Conservation (phyloP, 805 yeast species). For the Metschnikowia picachoensis region DNA sequence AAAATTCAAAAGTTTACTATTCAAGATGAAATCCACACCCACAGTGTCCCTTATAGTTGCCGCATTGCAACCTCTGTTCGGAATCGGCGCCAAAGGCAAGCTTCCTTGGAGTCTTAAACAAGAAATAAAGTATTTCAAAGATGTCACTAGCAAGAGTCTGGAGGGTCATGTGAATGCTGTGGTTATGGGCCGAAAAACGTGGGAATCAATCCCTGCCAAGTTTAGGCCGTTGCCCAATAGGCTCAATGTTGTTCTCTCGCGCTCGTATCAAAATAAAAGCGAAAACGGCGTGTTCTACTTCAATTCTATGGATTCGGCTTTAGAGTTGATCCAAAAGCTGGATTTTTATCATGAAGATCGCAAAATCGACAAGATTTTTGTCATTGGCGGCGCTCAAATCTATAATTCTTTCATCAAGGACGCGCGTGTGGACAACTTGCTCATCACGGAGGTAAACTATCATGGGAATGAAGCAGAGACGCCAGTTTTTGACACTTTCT, state of each 20-base stretch:
- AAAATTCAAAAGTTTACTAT: no score
- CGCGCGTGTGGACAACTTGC: conserved; percentile 47
- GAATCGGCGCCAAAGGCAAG: conserved; percentile 78
- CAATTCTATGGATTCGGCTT: conserved; percentile 27
- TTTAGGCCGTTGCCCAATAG: conserved; percentile 82
- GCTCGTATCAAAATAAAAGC: conserved; percentile 28
- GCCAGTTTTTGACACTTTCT: conserved; percentile 68
- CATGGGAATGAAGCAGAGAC: conserved; percentile 22
- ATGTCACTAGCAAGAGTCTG: conserved; percentile 53
- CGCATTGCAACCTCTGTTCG: conserved; percentile 71
- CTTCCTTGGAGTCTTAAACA: conserved; percentile 84
- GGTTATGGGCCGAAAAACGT: conserved; percentile 93
- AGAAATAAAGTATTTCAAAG: conserved; percentile 83
- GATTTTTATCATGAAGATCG: conserved; percentile 5
- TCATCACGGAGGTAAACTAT: conserved; percentile 62
- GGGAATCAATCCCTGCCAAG: conserved; percentile 86
- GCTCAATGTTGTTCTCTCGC: conserved; percentile 69
- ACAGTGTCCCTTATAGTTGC: conserved; percentile 67
- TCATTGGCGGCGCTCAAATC: conserved; percentile 92
- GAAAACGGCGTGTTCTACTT: conserved; percentile 27
- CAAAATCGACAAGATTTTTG: conserved; percentile 56
- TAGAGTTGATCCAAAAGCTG: conserved; percentile 30
- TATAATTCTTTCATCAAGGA: conserved; percentile 54
- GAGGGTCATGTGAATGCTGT: conserved; percentile 61
- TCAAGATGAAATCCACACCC: conserved; percentile 7